Conservation (phyloP, 495 filamentous ascomycete genomes). For the Beverwykella pulmonaria region DNA sequence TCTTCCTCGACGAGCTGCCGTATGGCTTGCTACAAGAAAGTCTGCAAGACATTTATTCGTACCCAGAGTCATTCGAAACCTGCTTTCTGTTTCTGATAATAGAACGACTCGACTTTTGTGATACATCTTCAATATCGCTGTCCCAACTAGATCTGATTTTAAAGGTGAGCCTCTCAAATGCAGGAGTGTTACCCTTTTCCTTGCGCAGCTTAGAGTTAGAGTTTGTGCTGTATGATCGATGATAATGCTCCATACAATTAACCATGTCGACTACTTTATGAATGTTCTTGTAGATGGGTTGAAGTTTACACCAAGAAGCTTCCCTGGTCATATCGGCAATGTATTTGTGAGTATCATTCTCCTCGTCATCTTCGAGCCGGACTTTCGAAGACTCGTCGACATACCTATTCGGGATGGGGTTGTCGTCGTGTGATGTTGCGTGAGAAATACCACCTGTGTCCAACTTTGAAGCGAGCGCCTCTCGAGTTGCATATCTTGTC, state of each 20-base stretch:
- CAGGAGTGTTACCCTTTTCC: neutral
- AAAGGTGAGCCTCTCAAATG: neutral
- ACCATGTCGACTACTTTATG: neutral
- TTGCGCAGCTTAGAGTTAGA: neutral
- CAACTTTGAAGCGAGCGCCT: constrained; percentile 1
- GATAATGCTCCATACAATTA: neutral
- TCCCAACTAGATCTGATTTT: constrained; percentile 3
- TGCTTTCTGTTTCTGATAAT: neutral
- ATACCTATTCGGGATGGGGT: constrained; percentile 11
- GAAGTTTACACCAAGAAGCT: constrained; percentile 1
- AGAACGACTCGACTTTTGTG: neutral
- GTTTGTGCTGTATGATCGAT: too few relatives aligned
- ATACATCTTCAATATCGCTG: neutral
- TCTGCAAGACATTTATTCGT: neutral
- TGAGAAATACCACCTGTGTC: neutral
- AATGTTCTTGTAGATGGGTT: neutral
- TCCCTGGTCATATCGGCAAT: neutral
- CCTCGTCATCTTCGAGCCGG: constrained; percentile 18
- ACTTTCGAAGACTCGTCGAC: constrained; percentile 14
- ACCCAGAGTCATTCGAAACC: neutral
- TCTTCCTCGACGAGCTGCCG: too few relatives aligned
- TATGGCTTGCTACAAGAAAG: neutral
- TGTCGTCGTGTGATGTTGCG: neutral
- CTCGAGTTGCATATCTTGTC: constrained; percentile 3
- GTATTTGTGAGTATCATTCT: constrained; percentile 9